phyloP scores from a whole-genome alignment of 495 filamentous ascomycete species.

The Penicillium argentinense region DNA sequence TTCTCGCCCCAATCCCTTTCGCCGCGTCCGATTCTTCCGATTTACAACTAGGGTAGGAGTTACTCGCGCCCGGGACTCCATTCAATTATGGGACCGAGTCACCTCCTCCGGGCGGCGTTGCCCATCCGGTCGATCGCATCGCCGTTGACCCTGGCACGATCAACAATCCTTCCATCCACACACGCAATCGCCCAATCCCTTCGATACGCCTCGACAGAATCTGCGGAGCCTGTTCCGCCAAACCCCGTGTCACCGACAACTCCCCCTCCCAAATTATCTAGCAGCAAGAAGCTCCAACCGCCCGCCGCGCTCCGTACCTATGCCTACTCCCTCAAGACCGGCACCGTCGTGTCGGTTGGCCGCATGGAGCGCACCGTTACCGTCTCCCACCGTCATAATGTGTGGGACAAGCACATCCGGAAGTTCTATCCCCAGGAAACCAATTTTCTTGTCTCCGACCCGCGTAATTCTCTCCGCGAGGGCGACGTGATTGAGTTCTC shows the following conservation, averaged over 20 bases:
- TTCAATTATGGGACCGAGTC: constrained; percentile 34
- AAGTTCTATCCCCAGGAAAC: constrained; percentile 44
- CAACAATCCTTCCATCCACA: constrained; percentile 22
- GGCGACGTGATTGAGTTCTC: constrained; percentile 82
- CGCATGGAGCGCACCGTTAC: constrained; percentile 47
- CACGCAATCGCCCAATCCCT: constrained; percentile 15
- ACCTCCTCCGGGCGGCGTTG: constrained; percentile 37
- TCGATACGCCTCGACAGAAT: constrained; percentile 19
- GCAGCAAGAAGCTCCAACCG: constrained; percentile 17
- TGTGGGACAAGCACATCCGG: constrained; percentile 39
- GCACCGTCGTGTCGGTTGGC: constrained; percentile 47
- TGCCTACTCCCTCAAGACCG: constrained; percentile 38
- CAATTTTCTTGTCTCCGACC: constrained; percentile 69
- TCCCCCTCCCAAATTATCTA: constrained; percentile 5
- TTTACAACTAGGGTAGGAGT: neutral
- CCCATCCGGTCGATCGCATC: constrained; percentile 36
- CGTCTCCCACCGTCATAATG: constrained; percentile 35
- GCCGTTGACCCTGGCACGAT: constrained; percentile 24
- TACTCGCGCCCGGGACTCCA: neutral
- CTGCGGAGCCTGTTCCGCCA: constrained; percentile 12
- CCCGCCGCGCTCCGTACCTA: constrained; percentile 40
- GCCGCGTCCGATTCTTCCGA: neutral
- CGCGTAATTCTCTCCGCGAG: constrained; percentile 65
- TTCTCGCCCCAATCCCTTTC: neutral
- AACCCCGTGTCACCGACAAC: too few relatives aligned